These are phyloP conservation scores for Asparagopsis taxiformis DNA, from an alignment of 31 red algal species.

Conservation along the genomic window DNA sequence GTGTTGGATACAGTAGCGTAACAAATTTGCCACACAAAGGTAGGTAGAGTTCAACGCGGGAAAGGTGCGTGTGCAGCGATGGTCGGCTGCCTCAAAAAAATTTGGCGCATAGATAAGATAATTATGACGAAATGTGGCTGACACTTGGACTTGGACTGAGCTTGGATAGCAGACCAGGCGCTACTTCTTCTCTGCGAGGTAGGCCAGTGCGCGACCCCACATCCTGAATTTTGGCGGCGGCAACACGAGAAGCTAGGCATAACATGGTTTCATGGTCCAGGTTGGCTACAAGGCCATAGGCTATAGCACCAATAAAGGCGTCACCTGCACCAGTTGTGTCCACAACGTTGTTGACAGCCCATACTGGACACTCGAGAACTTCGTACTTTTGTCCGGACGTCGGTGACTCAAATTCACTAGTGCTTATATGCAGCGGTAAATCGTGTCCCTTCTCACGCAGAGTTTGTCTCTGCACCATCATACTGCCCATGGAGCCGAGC, in stretches of 20 bases:
- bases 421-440: background rate
- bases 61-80: too few species aligned
- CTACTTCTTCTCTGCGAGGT: constrained; percentile 41
- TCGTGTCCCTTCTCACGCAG: background rate
- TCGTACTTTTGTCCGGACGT: too few species aligned
- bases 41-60: too few species aligned
- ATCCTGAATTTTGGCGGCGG: constrained; percentile 24
- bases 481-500: constrained; percentile 51
- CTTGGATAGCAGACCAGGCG: constrained; percentile 3
- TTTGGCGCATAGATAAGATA: too few species aligned
- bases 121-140: too few species aligned
- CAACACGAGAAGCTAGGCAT: constrained; percentile 38
- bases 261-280: constrained; percentile 44
- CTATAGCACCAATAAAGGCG: constrained; percentile 86
- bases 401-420: background rate
- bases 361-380: constrained; percentile 76
- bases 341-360: constrained; percentile 72
- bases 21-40: too few species aligned
- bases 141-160: too few species aligned
- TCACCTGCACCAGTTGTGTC: constrained; percentile 98
- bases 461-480: constrained; percentile 32
- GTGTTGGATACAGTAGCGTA: too few species aligned
- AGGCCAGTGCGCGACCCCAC: constrained; percentile 32
- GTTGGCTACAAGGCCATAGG: constrained; percentile 54
- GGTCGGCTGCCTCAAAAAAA: too few species aligned